Base-by-base conservation (phyloP, 768 basidiomycete genomes). In the Gymnopilus dilepis region DNA sequence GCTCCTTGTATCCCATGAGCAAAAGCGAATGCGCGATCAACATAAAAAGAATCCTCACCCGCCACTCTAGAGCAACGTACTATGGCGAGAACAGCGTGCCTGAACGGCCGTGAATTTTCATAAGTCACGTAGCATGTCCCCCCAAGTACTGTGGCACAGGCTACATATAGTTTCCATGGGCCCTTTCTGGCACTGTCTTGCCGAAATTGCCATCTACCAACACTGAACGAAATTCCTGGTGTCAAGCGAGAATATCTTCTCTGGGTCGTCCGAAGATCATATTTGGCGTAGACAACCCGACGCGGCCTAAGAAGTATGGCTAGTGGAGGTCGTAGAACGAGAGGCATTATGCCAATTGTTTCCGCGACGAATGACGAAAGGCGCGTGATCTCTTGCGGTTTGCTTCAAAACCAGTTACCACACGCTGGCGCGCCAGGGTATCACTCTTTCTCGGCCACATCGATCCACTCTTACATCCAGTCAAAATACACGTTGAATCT, bases 21-120 rank as follows among this genome's bases (percentile, higher is more conserved):
- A 15, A 41, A 40, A 15, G 40, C 30, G 6, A 45, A 22, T 19
- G 11, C 24, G 26, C 24, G 12, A 41, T 40, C 31, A 9, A 26
- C 13, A n/a, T 9, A 53, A 13, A 47, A 24, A 19, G 40, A 26
- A 65, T 15, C 80, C 76, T 75, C 75, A 83, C 85, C 77, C 55
- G 90, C 94, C 56, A 97, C 84, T 53, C 92, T 83, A 3, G 89
- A 89, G 72, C 95, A 96, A 59, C 97, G 85, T 43, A 87, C 77
- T 22, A 83, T 77, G 11, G 96, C 95, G 54, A 97, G 80, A 6
- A 84, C 73, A 2, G 85, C 77, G 74, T 97, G 90, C 42, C 94
- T 82, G 69, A 94, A 87, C 1, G 94, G 87, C 57, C 90, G 83
- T 61, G 80, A 84, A 31, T 85, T 82, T 60, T 93, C 76, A 74